Evolutionary conservation across 2,329 filamentous ascomycete genomes (phyloP).

Genomic region (Trichoderma sp.): DNA sequence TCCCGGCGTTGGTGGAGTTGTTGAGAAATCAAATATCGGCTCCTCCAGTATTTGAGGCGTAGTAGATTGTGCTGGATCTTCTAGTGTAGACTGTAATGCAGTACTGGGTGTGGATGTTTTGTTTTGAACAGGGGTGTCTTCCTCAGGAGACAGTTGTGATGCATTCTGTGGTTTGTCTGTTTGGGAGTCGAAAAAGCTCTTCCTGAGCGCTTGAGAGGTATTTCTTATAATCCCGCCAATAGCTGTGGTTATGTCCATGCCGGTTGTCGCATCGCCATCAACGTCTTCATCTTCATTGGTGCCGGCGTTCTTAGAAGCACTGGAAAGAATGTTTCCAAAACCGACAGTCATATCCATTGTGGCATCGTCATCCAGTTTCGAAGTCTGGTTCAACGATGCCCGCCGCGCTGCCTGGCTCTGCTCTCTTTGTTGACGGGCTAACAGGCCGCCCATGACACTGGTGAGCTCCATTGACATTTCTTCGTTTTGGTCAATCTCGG

Average conservation of each 20-base stretch:
- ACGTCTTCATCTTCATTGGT: constrained; percentile 24
- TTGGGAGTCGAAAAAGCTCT: constrained; percentile 59
- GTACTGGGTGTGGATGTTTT: constrained; percentile 51
- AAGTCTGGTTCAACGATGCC: constrained; percentile 32
- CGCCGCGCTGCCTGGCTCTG: constrained; percentile 28
- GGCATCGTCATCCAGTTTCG: constrained; percentile 33
- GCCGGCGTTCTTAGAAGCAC: neutral
- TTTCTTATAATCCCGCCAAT: constrained; percentile 59
- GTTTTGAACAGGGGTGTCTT: constrained; percentile 23
- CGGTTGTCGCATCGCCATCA: neutral
- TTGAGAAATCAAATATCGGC: constrained; percentile 1
- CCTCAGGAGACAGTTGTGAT: constrained; percentile 25
- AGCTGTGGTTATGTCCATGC: constrained; percentile 67
- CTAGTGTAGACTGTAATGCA: constrained; percentile 52
- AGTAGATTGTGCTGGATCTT: constrained; percentile 45
- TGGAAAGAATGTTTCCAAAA: constrained; percentile 53
- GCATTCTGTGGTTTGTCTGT: constrained; percentile 47
- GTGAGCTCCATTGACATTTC: constrained; percentile 82
- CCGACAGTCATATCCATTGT: constrained; percentile 58
- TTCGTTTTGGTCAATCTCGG: constrained; percentile 51
- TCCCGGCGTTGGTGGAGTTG: constrained; percentile 24
- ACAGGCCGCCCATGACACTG: constrained; percentile 58
- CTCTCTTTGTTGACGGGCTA: constrained; percentile 36
- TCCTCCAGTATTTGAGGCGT: neutral
- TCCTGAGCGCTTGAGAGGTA: constrained; percentile 41